Percentiles rank a stretch among this genome's conserved stretches.
Evolutionary conservation across 495 filamentous ascomycete species (phyloP).

Genomic region (Immersiella caudata): DNA sequence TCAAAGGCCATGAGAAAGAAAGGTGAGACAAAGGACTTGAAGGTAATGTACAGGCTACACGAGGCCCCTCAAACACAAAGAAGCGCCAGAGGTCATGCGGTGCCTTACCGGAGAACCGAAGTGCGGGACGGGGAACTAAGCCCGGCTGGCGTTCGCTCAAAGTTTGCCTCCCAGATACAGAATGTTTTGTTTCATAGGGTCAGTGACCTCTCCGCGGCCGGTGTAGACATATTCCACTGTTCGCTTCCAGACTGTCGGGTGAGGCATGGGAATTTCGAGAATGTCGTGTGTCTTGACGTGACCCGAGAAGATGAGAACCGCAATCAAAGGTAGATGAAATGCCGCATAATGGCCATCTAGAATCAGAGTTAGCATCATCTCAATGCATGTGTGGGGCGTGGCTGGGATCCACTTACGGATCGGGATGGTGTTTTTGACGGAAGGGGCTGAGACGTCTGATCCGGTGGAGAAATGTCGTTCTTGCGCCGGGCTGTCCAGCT

Average conservation of each 20-base stretch:
- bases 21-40: background rate
- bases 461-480: slow-evolving; percentile 21
- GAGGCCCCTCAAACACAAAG: background rate
- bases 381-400: background rate
- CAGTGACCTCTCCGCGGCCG: slow-evolving; percentile 49
- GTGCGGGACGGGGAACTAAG: background rate
- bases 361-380: background rate
- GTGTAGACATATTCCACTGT: slow-evolving; percentile 57
- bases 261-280: slow-evolving; percentile 58
- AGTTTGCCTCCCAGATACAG: slow-evolving; percentile 55
- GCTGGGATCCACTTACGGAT: slow-evolving; percentile 48
- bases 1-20: slow-evolving; percentile 3
- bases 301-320: slow-evolving; percentile 53
- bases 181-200: slow-evolving; percentile 53
- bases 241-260: slow-evolving; percentile 55
- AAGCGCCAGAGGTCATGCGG: slow-evolving; percentile 24
- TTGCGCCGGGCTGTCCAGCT: slow-evolving; percentile 5
- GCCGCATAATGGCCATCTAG: slow-evolving; percentile 55
- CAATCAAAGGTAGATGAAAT: slow-evolving; percentile 54
- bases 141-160: slow-evolving; percentile 22
- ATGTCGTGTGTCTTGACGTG: slow-evolving; percentile 54
- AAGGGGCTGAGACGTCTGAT: background rate
- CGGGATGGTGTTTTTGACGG: slow-evolving; percentile 43
- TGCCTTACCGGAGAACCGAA: slow-evolving; percentile 12
- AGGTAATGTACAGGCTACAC: slow-evolving; percentile 10